Percentiles rank a stretch among this genome's conserved stretches.
Evolutionary conservation across 257 asterid species (phyloP).

Genomic region (Capsicum rhomboideum): DNA sequence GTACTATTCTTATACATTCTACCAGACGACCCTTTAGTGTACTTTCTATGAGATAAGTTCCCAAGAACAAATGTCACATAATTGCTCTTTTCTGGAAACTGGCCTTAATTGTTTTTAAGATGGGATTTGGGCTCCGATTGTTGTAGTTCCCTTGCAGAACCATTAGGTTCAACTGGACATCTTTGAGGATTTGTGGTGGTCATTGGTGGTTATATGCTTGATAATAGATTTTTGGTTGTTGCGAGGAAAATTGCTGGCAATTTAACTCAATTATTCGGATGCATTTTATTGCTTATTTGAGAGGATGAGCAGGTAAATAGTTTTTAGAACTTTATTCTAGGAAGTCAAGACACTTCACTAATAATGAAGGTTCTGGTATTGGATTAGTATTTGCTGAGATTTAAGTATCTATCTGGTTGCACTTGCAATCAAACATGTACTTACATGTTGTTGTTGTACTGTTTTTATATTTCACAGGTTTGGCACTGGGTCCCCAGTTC

Average conservation of each 20-base stretch:
- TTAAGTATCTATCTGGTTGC: not conserved
- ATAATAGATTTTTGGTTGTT: not conserved
- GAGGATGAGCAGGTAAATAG: not conserved
- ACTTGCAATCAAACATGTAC: not conserved
- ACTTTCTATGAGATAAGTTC: too few species aligned
- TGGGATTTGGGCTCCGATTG: not conserved
- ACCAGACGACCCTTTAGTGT: too few species aligned
- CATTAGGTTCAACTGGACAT: not conserved
- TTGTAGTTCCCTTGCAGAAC: not conserved
- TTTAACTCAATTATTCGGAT: not conserved
- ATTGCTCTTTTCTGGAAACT: not conserved
- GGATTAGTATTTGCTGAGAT: not conserved
- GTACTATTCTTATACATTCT: too few species aligned
- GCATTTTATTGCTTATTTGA: not conserved
- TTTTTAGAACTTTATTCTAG: not conserved
- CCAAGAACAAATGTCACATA: too few species aligned
- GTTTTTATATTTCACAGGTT: slow-evolving; percentile 39
- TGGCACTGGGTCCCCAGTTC: slow-evolving; percentile 40
- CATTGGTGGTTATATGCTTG: not conserved
- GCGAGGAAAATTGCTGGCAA: not conserved
- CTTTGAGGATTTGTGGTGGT: not conserved
- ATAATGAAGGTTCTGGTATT: not conserved
- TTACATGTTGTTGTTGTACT: not conserved
- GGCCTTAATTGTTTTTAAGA: not conserved
- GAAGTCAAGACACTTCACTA: not conserved